These are phyloP conservation scores for Periconia sp. DNA, from an alignment of 2,329 filamentous ascomycete genomes.

Conservation along the genomic window DNA sequence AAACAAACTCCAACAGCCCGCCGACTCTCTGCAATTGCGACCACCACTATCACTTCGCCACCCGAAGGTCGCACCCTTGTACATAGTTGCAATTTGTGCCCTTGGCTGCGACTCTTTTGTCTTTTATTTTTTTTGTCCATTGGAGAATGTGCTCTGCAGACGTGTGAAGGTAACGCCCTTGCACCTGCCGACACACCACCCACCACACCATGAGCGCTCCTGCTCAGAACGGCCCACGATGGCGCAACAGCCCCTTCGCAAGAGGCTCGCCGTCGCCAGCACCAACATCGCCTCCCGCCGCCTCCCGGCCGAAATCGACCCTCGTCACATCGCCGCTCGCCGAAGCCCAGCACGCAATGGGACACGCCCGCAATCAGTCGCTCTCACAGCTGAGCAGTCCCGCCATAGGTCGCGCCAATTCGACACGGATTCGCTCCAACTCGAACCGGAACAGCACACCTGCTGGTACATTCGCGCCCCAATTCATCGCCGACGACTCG, in stretches of 20 bases:
- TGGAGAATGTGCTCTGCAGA: constrained; percentile 27
- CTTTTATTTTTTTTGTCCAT: constrained; percentile 18
- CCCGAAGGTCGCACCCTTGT: constrained; percentile 28
- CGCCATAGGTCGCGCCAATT: constrained; percentile 41
- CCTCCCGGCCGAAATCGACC: constrained; percentile 74
- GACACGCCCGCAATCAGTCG: constrained; percentile 74
- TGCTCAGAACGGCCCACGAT: constrained; percentile 69
- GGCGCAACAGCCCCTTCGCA: constrained; percentile 81
- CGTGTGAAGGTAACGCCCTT: constrained; percentile 21
- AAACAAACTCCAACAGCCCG: constrained; percentile 23
- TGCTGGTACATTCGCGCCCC: constrained; percentile 89
- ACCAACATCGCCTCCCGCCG: constrained; percentile 51
- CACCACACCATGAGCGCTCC: constrained; percentile 58
- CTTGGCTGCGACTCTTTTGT: constrained; percentile 8
- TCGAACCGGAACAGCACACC: constrained; percentile 70
- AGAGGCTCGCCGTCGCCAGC: constrained; percentile 71
- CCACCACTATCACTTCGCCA: constrained; percentile 12
- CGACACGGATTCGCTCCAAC: constrained; percentile 57
- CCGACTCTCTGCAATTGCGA: constrained; percentile 16
- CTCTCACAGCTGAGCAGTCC: constrained; percentile 55
- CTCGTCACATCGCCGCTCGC: constrained; percentile 68
- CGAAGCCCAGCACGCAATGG: constrained; percentile 49
- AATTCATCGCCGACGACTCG: constrained; percentile 88
- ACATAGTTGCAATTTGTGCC: constrained; percentile 29
- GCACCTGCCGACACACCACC: constrained; percentile 25